A percentile compares a stretch with the other conserved stretches of the same genome.
These are phyloP conservation scores for Phytophthora citricola DNA, from an alignment of 352 stramenopile species.

Conservation along the genomic window DNA sequence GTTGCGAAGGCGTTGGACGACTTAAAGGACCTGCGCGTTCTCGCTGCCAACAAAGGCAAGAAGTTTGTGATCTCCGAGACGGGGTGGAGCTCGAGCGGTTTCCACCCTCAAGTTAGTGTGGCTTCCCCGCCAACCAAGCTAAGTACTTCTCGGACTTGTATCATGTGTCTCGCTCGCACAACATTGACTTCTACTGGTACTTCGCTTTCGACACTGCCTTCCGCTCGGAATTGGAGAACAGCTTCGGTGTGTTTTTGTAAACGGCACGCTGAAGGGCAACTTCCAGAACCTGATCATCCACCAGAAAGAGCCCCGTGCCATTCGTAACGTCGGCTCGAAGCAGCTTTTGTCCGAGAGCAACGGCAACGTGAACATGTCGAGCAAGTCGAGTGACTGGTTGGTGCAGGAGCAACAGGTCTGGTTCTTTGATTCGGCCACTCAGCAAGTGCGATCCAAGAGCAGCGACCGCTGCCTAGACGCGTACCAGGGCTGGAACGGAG, in stretches of 20 bases:
- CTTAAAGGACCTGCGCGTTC: conserved; percentile 50
- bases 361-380: conserved; percentile 46
- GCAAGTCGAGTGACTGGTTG: conserved; percentile 51
- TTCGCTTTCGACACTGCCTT: conserved; percentile 66
- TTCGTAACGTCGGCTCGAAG: conserved; percentile 43
- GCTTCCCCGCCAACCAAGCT: conserved; percentile 59
- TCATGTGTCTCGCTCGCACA: conserved; percentile 47
- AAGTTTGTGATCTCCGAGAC: conserved; percentile 69
- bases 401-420: conserved; percentile 64
- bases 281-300: conserved; percentile 54
- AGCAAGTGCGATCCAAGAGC: conserved; percentile 69
- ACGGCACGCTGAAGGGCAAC: conserved; percentile 64
- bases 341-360: conserved; percentile 48
- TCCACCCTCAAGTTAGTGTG: conserved; percentile 33
- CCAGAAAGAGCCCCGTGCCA: conserved; percentile 31
- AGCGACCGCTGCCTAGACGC: conserved; percentile 73
- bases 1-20: conserved; percentile 57
- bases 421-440: conserved; percentile 64
- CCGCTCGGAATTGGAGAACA: conserved; percentile 56
- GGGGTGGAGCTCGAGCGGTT: conserved; percentile 66
- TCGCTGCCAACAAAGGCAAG: conserved; percentile 61
- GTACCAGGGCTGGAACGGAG: conserved; percentile 55
- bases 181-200: conserved; percentile 82
- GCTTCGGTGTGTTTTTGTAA: conserved; percentile 73
- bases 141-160: conserved; percentile 81